Evolutionary conservation across 805 yeast species (phyloP).

Genomic region (Ascoidea tarda): DNA sequence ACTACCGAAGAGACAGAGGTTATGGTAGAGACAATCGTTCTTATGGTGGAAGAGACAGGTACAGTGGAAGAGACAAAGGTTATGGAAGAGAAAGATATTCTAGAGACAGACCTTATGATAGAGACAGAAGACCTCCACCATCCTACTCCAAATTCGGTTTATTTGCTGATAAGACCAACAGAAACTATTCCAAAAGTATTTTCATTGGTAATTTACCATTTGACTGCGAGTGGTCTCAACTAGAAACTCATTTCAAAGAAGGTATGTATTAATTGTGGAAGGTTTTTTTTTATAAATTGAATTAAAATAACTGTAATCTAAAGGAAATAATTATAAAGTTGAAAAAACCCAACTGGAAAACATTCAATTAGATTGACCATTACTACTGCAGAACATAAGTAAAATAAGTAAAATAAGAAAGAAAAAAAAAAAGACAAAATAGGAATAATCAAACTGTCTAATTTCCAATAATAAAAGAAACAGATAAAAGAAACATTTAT

Average conservation of each 20-base stretch:
- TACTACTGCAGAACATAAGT: no score
- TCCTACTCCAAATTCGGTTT: constrained; percentile 8
- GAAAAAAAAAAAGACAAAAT: no score
- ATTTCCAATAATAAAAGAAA: no score
- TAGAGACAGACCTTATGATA: constrained; percentile 7
- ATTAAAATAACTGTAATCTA: no score
- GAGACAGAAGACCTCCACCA: constrained; percentile 5
- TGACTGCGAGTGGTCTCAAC: constrained; percentile 41
- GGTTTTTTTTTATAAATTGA: no score
- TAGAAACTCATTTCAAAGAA: constrained; percentile 42
- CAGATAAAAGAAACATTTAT: no score
- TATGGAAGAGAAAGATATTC: constrained; percentile 10
- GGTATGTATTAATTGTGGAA: not conserved
- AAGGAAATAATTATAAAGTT: no score
- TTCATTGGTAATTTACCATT: constrained; percentile 67
- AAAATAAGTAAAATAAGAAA: no score
- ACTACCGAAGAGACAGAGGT: constrained; percentile 17
- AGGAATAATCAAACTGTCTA: no score
- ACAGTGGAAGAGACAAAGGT: constrained; percentile 11
- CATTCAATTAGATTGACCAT: no score
- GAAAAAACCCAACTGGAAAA: no score
- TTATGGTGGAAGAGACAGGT: constrained; percentile 7
- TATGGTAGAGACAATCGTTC: constrained; percentile 14
- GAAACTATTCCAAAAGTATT: constrained; percentile 55
- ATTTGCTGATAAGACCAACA: constrained; percentile 25